Percentiles rank a stretch among this genome's conserved stretches.
Conservation (phyloP, 306 rosid species). For the Spatholobus suberectus region DNA sequence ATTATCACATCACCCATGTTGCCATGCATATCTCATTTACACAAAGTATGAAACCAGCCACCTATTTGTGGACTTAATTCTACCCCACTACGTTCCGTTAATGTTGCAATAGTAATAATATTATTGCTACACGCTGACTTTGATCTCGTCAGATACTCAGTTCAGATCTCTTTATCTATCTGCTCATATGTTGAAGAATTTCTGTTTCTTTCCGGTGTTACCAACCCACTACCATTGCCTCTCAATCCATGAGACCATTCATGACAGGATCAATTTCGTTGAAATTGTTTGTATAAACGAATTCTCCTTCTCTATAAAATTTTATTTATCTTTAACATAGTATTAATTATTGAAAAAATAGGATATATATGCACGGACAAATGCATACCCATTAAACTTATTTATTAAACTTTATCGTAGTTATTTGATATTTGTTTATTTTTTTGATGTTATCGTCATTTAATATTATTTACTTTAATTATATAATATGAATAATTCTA, state of each 20-base stretch:
- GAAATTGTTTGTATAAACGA: not conserved
- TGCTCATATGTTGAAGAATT: not conserved
- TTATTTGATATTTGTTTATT: no score
- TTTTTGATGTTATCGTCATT: no score
- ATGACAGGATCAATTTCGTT: not conserved
- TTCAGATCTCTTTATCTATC: no score
- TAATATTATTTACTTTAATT: no score
- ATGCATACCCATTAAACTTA: no score
- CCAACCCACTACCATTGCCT: not conserved
- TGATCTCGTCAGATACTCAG: not conserved
- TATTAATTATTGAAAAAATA: no score
- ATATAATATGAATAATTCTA: no score
- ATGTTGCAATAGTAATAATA: not conserved
- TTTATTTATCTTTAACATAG: no score
- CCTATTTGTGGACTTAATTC: not conserved
- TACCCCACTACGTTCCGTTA: conserved; percentile 2
- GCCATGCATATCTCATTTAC: not conserved
- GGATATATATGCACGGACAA: no score
- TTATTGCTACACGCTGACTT: not conserved
- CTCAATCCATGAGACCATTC: not conserved
- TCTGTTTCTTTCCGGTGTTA: not conserved
- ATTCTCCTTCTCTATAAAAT: no score
- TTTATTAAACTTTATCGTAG: no score
- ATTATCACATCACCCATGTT: not conserved
- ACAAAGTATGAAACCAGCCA: not conserved